Conservation (phyloP, 1,139 yeast genomes). For the Scheffersomyces insectosa region DNA sequence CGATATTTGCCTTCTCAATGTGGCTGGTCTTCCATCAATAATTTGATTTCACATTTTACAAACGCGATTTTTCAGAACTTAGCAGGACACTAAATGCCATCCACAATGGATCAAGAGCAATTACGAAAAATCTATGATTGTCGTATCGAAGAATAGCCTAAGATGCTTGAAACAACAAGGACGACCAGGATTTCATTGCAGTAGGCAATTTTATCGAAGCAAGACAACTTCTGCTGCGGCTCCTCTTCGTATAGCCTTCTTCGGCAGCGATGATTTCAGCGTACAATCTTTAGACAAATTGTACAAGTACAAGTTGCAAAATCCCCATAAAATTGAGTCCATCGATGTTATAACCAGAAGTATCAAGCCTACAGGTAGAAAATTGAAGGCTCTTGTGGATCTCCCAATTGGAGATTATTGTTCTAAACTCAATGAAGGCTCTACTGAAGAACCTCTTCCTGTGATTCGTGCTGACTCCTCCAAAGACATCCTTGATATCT, state of each 20-base stretch:
- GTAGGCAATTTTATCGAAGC: no score
- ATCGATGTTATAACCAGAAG: conserved; percentile 67
- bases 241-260: conserved; percentile 52
- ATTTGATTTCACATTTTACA: no score
- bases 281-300: conserved; percentile 55
- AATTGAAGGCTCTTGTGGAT: conserved; percentile 45
- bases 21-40: no score
- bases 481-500: conserved; percentile 47
- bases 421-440: neutral
- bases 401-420: conserved; percentile 51
- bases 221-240: neutral
- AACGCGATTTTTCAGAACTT: no score
- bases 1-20: no score
- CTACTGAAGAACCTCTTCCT: conserved; percentile 27
- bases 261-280: conserved; percentile 83
- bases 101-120: no score
- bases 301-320: conserved; percentile 26
- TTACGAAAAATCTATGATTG: no score
- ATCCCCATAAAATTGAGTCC: conserved; percentile 33
- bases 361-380: conserved; percentile 74
- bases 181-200: no score
- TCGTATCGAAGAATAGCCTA: no score
- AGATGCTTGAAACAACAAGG: no score
- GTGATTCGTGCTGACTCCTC: conserved; percentile 61
- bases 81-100: no score